phyloP scores from a whole-genome alignment of 139 green algal genomes.

The Diplosphaera chodatii region DNA sequence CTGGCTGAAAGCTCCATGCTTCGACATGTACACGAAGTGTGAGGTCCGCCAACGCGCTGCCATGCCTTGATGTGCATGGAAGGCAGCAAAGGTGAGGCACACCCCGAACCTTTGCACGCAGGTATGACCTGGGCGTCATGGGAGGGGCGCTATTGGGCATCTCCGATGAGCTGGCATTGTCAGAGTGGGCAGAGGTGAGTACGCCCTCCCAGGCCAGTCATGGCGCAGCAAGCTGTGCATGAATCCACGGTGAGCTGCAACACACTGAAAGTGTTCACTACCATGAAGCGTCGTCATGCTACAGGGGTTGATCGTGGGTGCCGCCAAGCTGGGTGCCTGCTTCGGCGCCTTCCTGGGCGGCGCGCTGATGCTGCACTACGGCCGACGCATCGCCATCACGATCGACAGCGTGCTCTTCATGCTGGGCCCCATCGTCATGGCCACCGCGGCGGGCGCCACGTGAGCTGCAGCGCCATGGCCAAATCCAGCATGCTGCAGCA shows the following conservation, averaged over 20 bases:
- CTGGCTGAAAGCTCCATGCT: too few relatives aligned
- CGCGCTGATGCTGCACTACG: conserved; percentile 69
- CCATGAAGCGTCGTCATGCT: too few relatives aligned
- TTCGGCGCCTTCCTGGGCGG: conserved; percentile 70
- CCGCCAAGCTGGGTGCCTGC: conserved; percentile 68
- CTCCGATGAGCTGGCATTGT: conserved; percentile 32
- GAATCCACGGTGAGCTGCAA: too few relatives aligned
- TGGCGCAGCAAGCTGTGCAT: too few relatives aligned
- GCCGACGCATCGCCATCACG: conserved; percentile 54
- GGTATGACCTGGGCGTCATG: conserved; percentile 63
- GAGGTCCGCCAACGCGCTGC: too few relatives aligned
- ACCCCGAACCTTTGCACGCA: too few relatives aligned
- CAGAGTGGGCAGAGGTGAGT: conserved; percentile 11
- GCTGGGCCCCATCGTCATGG: conserved; percentile 68
- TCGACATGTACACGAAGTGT: too few relatives aligned
- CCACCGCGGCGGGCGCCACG: conserved; percentile 31
- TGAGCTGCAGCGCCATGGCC: conserved; percentile 12
- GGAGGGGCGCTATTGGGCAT: conserved; percentile 68
- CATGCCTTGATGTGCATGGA: too few relatives aligned
- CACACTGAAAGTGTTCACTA: too few relatives aligned
- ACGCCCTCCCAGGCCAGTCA: too few relatives aligned
- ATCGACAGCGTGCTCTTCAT: conserved; percentile 56
- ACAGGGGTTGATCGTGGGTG: conserved; percentile 63
- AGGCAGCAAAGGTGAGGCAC: too few relatives aligned
- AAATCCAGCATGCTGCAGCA: too few relatives aligned